phyloP scores from a whole-genome alignment of 352 stramenopile species.

The Phytophthora ramorum region DNA sequence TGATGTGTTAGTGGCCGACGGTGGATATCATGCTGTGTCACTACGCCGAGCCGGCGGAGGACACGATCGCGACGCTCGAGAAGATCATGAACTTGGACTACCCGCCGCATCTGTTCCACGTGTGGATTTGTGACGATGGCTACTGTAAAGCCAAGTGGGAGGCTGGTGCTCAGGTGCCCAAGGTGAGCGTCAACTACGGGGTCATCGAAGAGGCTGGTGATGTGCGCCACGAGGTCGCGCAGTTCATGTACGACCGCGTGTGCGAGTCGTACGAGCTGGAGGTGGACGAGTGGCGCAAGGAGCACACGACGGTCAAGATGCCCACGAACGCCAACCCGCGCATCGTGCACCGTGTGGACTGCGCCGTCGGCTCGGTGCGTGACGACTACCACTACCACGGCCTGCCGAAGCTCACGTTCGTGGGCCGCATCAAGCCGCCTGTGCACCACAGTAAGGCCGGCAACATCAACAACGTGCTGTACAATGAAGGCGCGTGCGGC shows the following conservation, averaged over 20 bases:
- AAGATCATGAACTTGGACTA: conserved; percentile 84
- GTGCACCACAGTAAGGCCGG: conserved; percentile 81
- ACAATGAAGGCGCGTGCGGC: conserved; percentile 77
- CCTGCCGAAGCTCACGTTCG: conserved; percentile 67
- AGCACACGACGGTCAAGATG: conserved; percentile 77
- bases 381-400: conserved; percentile 77
- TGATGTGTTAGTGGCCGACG: conserved; percentile 64
- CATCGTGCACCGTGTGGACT: conserved; percentile 57
- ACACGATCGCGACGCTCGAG: conserved; percentile 78
- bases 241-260: conserved; percentile 82
- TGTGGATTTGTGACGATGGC: conserved; percentile 82
- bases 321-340: conserved; percentile 56
- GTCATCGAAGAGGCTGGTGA: conserved; percentile 80
- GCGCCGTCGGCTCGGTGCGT: conserved; percentile 68
- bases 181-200: conserved; percentile 68
- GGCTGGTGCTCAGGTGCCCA: conserved; percentile 47
- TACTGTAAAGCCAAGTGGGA: conserved; percentile 80
- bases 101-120: conserved; percentile 69
- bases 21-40: conserved; percentile 83
- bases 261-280: conserved; percentile 74
- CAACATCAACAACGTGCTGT: conserved; percentile 87
- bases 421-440: conserved; percentile 70
- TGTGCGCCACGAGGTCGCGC: conserved; percentile 70
- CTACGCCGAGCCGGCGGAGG: conserved; percentile 78
- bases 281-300: conserved; percentile 76